phyloP scores from a whole-genome alignment of 257 asterid genomes.

The Nicotiana paniculata region DNA sequence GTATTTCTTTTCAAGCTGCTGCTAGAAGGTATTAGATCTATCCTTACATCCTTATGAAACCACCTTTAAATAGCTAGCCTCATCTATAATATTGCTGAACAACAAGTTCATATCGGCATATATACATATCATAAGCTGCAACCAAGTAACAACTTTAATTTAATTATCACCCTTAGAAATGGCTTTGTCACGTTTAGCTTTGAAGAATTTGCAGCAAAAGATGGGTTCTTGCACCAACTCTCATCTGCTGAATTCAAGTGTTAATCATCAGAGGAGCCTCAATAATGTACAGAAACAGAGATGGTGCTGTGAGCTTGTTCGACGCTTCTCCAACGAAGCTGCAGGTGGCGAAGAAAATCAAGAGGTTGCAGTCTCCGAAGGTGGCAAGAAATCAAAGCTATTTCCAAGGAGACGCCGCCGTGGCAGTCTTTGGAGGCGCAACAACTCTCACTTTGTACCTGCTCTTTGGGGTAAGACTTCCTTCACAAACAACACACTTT shows the following conservation, averaged over 20 bases:
- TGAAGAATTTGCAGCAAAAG: slow-evolving; percentile 20
- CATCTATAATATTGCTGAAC: not conserved
- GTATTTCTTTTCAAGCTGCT: not conserved
- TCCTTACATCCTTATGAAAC: not conserved
- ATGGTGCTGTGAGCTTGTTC: slow-evolving; percentile 12
- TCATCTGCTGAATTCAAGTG: not conserved
- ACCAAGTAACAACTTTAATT: not conserved
- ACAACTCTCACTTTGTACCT: slow-evolving; percentile 7
- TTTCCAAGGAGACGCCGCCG: slow-evolving; percentile 16
- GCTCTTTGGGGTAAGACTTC: slow-evolving; percentile 18
- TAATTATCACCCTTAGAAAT: not conserved
- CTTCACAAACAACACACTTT: no score
- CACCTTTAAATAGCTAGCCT: not conserved
- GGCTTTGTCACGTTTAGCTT: slow-evolving; percentile 26
- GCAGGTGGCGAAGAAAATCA: not conserved
- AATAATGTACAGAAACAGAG: slow-evolving; percentile 14
- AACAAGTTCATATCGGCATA: no score
- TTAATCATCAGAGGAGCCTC: not conserved
- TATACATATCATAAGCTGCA: no score
- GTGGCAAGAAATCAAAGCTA: slow-evolving; percentile 15
- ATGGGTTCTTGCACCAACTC: slow-evolving; percentile 8
- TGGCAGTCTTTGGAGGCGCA: slow-evolving; percentile 17
- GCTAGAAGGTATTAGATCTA: not conserved
- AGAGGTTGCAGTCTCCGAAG: slow-evolving; percentile 21
- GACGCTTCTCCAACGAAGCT: slow-evolving; percentile 14